phyloP scores from a whole-genome alignment of 257 asterid species.

The Solanum pinnatisectum region DNA sequence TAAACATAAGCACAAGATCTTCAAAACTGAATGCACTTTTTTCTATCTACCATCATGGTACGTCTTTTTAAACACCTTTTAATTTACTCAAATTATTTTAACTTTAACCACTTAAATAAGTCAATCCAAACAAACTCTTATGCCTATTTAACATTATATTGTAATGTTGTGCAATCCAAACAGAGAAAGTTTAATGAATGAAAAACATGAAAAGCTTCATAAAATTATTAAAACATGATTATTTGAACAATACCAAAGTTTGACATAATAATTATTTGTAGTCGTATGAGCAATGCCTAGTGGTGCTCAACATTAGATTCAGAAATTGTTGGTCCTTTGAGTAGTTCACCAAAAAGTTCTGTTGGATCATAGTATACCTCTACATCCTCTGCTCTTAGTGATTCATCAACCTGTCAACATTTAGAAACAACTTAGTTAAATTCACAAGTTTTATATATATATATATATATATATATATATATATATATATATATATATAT shows the following conservation, averaged over 20 bases:
- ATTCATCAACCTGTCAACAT: constrained; percentile 55
- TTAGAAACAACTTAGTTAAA: background rate
- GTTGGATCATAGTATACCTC: constrained; percentile 76
- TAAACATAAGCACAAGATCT: background rate
- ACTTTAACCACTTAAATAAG: background rate
- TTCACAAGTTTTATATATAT: background rate
- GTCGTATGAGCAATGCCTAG: constrained; percentile 34
- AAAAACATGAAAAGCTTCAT: background rate
- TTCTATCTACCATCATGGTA: background rate
- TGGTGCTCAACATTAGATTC: background rate
- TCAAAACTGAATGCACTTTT: too few relatives aligned
- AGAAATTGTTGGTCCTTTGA: constrained; percentile 26
- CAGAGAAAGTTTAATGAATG: background rate
- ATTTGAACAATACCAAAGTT: background rate
- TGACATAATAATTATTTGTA: constrained; percentile 11
- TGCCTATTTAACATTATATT: too few relatives aligned
- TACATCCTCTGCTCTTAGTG: constrained; percentile 73
- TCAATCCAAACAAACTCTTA: background rate
- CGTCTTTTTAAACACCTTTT: background rate
- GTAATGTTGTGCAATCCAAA: background rate
- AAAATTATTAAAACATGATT: background rate
- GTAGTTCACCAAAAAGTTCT: constrained; percentile 55
- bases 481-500: too few relatives aligned
- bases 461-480: too few relatives aligned
- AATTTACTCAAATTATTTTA: too few relatives aligned